Base-by-base conservation (phyloP, 306 rosid species). In the Casuarina glauca region DNA sequence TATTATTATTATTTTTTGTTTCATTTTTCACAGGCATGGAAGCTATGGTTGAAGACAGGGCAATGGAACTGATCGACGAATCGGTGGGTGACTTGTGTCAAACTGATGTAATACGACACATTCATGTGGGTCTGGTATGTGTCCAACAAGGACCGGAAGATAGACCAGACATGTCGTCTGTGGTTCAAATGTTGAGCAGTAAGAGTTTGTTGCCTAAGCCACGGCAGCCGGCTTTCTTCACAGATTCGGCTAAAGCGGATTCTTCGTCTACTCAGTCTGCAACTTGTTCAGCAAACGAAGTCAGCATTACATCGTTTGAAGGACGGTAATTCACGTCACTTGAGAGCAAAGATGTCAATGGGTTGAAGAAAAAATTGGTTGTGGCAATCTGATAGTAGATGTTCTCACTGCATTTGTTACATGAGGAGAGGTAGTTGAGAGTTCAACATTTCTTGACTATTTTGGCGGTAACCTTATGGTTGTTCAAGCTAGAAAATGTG, bases 111-210 rank as follows among this genome's bases (percentile, higher is more conserved):
- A 4, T 85, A 17, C 72, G 89, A 8, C 86, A 88, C 82, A 81
- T 88, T 17, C 89, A 90, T 35, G 77, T 91, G 4, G 87, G 89
- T 43, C 87, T 91, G 72, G 51, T 89, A 52, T 89, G 96, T 50
- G 78, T 87, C 35, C 93, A 89, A 39, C 84, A 77, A 5, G 72
- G 74, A 70, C 90, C 88, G 0, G 83, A 87, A 2, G 90, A 87
- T 49, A 82, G 94, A 82, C 94, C 90, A 69, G 79, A 80, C 80
- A 90, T 90, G 91, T 67, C 86, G 0, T 55, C 75, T 71, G 89
- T 90, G 13, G 80, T 86, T 73, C 45, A 84, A 41, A 81, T 88
- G 89, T 50, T 86, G 44, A 83, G 83, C 42, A 81, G 87, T 78
- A 87, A 85, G 45, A 70, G 19, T 38, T n/a, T 43, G 3, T 83